These are phyloP conservation scores for Cystobasidium tubakii DNA, from an alignment of 768 basidiomycete genomes.

Conservation along the genomic window DNA sequence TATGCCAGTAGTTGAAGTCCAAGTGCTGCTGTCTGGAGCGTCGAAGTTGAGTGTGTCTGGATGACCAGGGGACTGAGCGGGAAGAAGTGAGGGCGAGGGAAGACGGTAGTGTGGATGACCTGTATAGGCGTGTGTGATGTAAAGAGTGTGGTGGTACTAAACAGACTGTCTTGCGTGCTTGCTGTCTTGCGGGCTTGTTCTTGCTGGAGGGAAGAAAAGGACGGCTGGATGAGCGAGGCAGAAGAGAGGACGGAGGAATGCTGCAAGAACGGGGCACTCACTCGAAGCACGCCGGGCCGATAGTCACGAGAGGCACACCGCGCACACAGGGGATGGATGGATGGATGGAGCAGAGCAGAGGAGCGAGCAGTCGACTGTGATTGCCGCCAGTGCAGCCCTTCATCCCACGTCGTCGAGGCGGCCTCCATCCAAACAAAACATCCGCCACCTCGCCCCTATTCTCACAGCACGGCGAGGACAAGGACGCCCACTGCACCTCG, in stretches of 20 bases:
- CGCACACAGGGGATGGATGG: neutral
- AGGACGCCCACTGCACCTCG: too few relatives aligned
- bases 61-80: neutral
- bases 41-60: slow-evolving; percentile 1
- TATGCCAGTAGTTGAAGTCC: slow-evolving; percentile 14
- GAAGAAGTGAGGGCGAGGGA: neutral
- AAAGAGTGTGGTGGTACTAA: neutral
- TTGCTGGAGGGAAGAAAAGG: neutral
- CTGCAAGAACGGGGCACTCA: neutral
- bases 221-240: neutral
- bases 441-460: too few relatives aligned
- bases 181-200: neutral
- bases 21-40: too few relatives aligned
- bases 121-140: neutral
- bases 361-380: too few relatives aligned
- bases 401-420: too few relatives aligned
- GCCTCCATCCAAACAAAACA: too few relatives aligned
- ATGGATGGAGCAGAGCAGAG: neutral
- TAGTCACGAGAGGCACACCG: neutral
- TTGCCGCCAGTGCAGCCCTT: too few relatives aligned
- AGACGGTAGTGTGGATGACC: neutral
- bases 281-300: neutral
- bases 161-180: neutral
- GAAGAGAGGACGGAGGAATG: neutral
- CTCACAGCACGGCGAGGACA: too few relatives aligned